Conservation (phyloP, 1,139 yeast genomes). For the Diutina pseudorugosa region DNA sequence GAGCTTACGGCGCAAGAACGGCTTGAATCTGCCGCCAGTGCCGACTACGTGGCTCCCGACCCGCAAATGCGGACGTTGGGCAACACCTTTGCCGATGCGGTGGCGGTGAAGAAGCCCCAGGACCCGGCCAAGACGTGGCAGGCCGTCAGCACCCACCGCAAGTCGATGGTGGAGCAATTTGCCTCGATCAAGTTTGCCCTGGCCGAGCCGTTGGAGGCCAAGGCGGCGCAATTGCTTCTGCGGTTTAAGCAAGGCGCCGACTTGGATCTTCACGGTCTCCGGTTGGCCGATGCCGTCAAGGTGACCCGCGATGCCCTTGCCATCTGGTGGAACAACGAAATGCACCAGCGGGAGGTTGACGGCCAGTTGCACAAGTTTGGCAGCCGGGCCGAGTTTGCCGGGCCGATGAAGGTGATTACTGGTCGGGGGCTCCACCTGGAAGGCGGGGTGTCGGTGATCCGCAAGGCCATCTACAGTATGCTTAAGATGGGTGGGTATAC, state of each 20-base stretch:
- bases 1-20: neutral
- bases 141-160: neutral
- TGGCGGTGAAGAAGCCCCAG: neutral
- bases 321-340: slow-evolving; percentile 47
- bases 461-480: slow-evolving; percentile 22
- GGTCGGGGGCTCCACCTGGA: slow-evolving; percentile 56
- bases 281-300: slow-evolving; percentile 29
- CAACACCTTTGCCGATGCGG: neutral
- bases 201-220: neutral
- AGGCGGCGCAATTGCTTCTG: neutral
- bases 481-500: slow-evolving; percentile 22
- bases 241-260: neutral
- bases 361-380: slow-evolving; percentile 24
- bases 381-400: slow-evolving; percentile 19
- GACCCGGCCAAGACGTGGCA: neutral
- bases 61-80: neutral
- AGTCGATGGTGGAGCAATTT: neutral
- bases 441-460: slow-evolving; percentile 37
- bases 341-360: slow-evolving; percentile 22
- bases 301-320: slow-evolving; percentile 19
- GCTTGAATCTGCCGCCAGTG: neutral
- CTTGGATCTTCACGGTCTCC: neutral
- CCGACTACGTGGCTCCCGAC: neutral
- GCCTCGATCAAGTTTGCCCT: neutral
- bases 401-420: slow-evolving; percentile 33